These are phyloP conservation scores for Colletotrichum scovillei DNA, from an alignment of 2,329 filamentous ascomycete species.

Conservation along the genomic window DNA sequence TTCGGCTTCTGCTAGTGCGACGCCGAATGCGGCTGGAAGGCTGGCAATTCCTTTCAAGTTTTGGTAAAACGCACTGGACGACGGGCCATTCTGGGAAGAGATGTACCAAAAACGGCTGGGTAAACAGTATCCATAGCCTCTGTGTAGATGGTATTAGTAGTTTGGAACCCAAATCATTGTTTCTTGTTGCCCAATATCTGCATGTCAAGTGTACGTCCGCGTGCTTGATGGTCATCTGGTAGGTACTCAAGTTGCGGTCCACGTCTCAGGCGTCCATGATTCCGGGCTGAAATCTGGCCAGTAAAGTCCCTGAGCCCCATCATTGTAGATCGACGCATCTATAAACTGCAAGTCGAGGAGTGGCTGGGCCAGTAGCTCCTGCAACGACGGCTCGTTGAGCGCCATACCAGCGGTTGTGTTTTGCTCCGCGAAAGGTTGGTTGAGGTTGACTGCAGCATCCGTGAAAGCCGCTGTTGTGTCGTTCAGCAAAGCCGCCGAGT, in stretches of 20 bases:
- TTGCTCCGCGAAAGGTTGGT: constrained; percentile 11
- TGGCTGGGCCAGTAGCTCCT: constrained; percentile 47
- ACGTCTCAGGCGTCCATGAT: constrained; percentile 31
- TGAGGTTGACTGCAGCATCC: constrained; percentile 1
- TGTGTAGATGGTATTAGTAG: no score
- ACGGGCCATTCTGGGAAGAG: no score
- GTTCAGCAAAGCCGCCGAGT: background rate
- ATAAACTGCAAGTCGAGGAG: constrained; percentile 48
- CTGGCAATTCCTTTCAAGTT: constrained; percentile 23
- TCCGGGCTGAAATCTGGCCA: constrained; percentile 36
- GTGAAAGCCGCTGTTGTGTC: background rate
- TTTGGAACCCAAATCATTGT: no score
- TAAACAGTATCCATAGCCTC: no score
- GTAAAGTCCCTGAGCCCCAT: constrained; percentile 36
- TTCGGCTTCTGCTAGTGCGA: background rate
- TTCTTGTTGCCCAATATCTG: no score
- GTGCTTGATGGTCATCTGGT: no score
- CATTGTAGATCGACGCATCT: constrained; percentile 39
- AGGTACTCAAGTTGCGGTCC: constrained; percentile 14
- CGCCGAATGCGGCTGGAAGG: constrained; percentile 22
- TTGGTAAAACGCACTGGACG: constrained; percentile 2
- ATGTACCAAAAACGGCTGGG: no score
- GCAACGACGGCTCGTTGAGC: constrained; percentile 47
- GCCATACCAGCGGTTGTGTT: constrained; percentile 48
- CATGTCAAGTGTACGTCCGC: no score